Evolutionary conservation across 208 protist genomes (phyloP), one percentile per base, ranked within the genome.

Genomic region (Trypanosoma lewisi): DNA sequence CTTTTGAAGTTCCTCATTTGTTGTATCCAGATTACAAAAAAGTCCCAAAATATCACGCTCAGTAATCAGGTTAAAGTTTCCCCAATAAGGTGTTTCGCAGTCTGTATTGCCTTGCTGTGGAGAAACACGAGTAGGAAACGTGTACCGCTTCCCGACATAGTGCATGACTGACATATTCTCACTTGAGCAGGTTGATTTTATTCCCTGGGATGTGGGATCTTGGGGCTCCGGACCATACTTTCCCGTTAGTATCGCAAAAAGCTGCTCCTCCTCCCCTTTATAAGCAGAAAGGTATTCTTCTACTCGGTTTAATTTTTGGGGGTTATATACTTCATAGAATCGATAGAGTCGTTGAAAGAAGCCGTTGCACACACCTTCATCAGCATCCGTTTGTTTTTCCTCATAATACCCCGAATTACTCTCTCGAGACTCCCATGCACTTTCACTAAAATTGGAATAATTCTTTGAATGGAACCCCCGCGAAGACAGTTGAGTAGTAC

Each of bases 251-350:
- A 87, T 85, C 3, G 81, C 82, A 74, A 93, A 88, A 9, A 93
- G 69, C 25, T 88, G 76, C 45, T 89, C 78, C 36, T 93, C 80
- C 33, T 82, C 59, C 1, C 87, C 83, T 11, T 69, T 60, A 44
- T 87, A 83, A n/a, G 75, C 58, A 1, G 21, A 31, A 3, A 90
- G 51, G 31, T 82, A 78, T 33, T 87, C 77, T 19, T 77, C 64
- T 0, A 93, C 75, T 55, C 73, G 55, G 44, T 67, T 57, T 25
- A 90, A 50, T 48, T 93, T 93, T 31, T 78, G 53, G 5, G 86
- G 83, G 49, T 93, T 89, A 66, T 93, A 93, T 44, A 75, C 73
- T 53, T 79, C 66, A 59, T 93, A 93, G 53, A 93, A 93, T 12
- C 54, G 65, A 45, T 77, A 73, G n/a, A 93, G 64, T 16, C 85